Evolutionary conservation across 106 monocot species (phyloP), one percentile per base, ranked within the genome.

Genomic region (Acorus gramineus): DNA sequence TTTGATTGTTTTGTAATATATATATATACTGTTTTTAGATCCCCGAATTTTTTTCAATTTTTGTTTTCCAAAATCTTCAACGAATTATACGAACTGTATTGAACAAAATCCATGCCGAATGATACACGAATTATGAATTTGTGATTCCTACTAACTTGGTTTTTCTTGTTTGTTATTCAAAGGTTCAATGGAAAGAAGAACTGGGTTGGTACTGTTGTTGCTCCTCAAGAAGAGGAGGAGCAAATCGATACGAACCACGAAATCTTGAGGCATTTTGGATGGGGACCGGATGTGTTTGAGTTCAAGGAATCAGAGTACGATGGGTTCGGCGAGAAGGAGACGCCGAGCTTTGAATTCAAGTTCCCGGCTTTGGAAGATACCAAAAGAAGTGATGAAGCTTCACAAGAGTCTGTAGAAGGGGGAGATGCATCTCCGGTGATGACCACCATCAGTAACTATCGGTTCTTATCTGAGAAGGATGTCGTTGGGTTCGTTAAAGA

Each of bases 311-410:
- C 50, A 51, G 47, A 64, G 0, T 10, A 56, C 9, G 42, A 13
- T 44, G 55, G 6, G 50, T 64, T 56, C 1, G 10, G 60, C 3
- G 74, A 74, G 62, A 49, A 69, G 7, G 70, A 71, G 12, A 42
- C 57, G 10, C 46, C 86, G 6, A 62, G 10, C 65, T 85, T 92
- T 42, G 72, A 67, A 47, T 87, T 87, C 55, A 87, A 75, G 65
- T 92, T 92, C 62, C 60, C 78, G 53, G 53, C 72, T 64, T 81
- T 72, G 52, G 70, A 77, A 12, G 6, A 49, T 60, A 44, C 6
- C 2, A 8, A 46, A 8, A 53, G 11, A 4, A 56, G 42, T 47
- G 44, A 42, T 11, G 61, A 61, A 8, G 74, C 28, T 28, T 28
- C 28, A 28, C 28, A 28, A 28, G 71, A 47, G 44, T 44, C n/a